phyloP scores from a whole-genome alignment of 495 filamentous ascomycete genomes.

The Neurospora hispaniola region DNA sequence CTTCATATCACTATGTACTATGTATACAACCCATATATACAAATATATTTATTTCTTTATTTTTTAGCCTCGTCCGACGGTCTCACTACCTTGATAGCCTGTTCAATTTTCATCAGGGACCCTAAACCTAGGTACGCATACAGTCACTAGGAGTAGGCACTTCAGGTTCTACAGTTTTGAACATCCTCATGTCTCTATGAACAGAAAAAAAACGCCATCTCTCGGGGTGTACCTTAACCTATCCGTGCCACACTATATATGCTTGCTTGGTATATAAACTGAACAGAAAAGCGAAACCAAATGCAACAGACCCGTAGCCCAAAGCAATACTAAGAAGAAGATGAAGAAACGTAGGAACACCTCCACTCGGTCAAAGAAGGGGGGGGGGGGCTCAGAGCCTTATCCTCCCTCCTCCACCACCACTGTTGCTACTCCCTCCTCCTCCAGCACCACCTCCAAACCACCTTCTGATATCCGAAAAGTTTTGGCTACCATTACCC shows the following conservation, averaged over 20 bases:
- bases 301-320: background rate
- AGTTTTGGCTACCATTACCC: conserved; percentile 11
- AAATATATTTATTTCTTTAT: too few species aligned
- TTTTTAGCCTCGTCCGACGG: too few species aligned
- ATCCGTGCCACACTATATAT: background rate
- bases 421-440: background rate
- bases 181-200: background rate
- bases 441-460: conserved; percentile 27
- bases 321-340: background rate
- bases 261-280: background rate
- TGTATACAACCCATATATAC: too few species aligned
- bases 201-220: background rate
- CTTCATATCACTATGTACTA: background rate
- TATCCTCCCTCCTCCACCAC: conserved; percentile 15
- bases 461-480: conserved; percentile 32
- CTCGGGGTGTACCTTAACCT: background rate
- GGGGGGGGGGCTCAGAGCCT: conserved; percentile 7
- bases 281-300: background rate
- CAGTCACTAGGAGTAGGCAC: background rate
- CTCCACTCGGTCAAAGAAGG: background rate
- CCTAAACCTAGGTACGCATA: background rate
- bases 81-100: background rate
- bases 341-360: background rate
- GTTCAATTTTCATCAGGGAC: background rate
- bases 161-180: background rate